Percentiles rank a stretch among this genome's conserved stretches.
Evolutionary conservation across 2,329 filamentous ascomycete genomes (phyloP).

Genomic region (Fusarium paranaense): DNA sequence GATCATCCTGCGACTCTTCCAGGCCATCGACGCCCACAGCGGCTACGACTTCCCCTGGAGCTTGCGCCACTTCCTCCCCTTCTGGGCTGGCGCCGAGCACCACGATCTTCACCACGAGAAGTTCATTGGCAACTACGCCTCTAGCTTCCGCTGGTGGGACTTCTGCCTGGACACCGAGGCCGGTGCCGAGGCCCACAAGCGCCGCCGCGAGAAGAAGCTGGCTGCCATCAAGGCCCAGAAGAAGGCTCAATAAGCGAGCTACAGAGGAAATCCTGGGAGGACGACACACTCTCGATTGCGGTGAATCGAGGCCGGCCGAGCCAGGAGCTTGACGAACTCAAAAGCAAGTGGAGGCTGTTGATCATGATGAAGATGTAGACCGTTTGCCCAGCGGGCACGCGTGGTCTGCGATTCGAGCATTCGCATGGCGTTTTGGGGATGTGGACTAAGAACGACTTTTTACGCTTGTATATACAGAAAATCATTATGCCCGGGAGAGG

Average conservation of each 20-base stretch:
- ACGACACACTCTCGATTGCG: slow-evolving; percentile 35
- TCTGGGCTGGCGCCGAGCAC: slow-evolving; percentile 98
- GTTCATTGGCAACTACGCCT: slow-evolving; percentile 98
- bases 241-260: slow-evolving; percentile 70
- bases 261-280: slow-evolving; percentile 4
- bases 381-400: slow-evolving; percentile 30
- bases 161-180: slow-evolving; percentile 93
- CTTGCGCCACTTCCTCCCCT: slow-evolving; percentile 92
- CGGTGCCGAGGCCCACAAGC: slow-evolving; percentile 86
- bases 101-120: slow-evolving; percentile 98
- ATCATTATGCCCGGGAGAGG: slow-evolving; percentile 40
- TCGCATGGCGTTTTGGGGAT: slow-evolving; percentile 48
- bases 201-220: slow-evolving; percentile 82
- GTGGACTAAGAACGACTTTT: slow-evolving; percentile 44
- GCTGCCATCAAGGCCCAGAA: slow-evolving; percentile 74
- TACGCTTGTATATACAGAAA: slow-evolving; percentile 47
- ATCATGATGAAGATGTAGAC: slow-evolving; percentile 43
- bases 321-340: slow-evolving; percentile 16
- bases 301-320: slow-evolving; percentile 35
- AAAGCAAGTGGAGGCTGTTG: slow-evolving; percentile 14
- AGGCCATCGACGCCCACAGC: slow-evolving; percentile 97
- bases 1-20: slow-evolving; percentile 93
- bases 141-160: slow-evolving; percentile 99
- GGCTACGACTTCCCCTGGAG: slow-evolving; percentile 99
- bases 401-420: slow-evolving; percentile 41